These are phyloP conservation scores for Stylosanthes scabra DNA, from an alignment of 331 rosid genomes.

Conservation along the genomic window DNA sequence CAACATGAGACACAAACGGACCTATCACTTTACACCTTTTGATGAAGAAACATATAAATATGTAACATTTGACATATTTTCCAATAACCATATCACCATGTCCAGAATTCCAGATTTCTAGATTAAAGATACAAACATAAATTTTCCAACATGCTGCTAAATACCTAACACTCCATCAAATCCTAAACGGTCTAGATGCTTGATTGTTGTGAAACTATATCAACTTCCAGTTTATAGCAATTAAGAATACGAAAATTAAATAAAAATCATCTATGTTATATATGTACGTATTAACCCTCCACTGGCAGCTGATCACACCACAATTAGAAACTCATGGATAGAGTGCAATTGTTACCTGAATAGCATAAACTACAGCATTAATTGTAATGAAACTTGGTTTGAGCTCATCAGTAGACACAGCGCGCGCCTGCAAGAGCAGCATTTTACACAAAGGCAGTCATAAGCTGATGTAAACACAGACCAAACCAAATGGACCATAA, in stretches of 20 bases:
- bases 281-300: constrained; percentile 40
- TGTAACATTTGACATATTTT: too few species aligned
- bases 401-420: constrained; percentile 88
- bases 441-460: constrained; percentile 24
- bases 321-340: constrained; percentile 27
- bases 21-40: not conserved
- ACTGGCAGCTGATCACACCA: not conserved
- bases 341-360: constrained; percentile 78
- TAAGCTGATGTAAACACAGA: constrained; percentile 7
- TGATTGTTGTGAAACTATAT: constrained; percentile 1
- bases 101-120: not conserved
- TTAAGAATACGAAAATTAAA: constrained; percentile 11
- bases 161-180: constrained; percentile 1
- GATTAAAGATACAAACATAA: constrained; percentile 1
- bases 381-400: constrained; percentile 81
- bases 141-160: constrained; percentile 5
- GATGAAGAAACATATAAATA: not conserved
- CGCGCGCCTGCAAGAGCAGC: constrained; percentile 76
- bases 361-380: constrained; percentile 75
- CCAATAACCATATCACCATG: too few species aligned
- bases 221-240: constrained; percentile 5
- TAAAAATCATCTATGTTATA: not conserved
- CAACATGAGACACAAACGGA: not conserved
- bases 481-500: not conserved
- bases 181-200: not conserved